Percentiles rank a stretch among this genome's conserved stretches.
phyloP scores from a whole-genome alignment of 2,329 filamentous ascomycete species.

The Tolypocladium amazonense region DNA sequence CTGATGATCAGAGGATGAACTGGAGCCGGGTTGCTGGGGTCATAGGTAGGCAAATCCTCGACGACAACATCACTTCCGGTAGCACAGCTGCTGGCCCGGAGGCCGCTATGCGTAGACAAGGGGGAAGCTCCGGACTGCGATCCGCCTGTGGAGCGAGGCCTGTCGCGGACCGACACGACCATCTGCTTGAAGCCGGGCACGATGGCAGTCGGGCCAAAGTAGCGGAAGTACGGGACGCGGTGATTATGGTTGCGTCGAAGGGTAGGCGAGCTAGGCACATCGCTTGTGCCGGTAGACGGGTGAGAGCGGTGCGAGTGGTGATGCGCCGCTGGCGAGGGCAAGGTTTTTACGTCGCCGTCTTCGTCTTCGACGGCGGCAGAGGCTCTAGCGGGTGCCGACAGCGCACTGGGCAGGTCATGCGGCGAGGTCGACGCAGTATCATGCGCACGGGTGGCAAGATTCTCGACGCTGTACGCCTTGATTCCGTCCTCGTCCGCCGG shows the following conservation, averaged over 20 bases:
- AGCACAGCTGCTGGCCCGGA: conserved; percentile 26
- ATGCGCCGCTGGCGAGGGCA: conserved; percentile 4
- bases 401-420: neutral
- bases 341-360: conserved; percentile 10
- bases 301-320: conserved; percentile 5
- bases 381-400: neutral
- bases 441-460: neutral
- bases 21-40: conserved; percentile 57
- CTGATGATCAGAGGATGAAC: conserved; percentile 67
- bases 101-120: conserved; percentile 25
- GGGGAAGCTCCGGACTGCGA: conserved; percentile 47
- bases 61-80: conserved; percentile 31
- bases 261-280: conserved; percentile 27
- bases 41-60: conserved; percentile 62
- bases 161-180: conserved; percentile 66
- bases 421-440: neutral
- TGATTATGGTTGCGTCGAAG: conserved; percentile 43
- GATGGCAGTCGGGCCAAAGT: conserved; percentile 84
- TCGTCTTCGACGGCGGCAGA: conserved; percentile 9
- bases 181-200: conserved; percentile 90
- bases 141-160: conserved; percentile 46
- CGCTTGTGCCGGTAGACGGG: conserved; percentile 9
- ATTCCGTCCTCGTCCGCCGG: neutral
- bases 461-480: neutral
- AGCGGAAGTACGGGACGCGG: conserved; percentile 79